phyloP scores from a whole-genome alignment of 345 rosid genomes.

The Sisymbrium irio region DNA sequence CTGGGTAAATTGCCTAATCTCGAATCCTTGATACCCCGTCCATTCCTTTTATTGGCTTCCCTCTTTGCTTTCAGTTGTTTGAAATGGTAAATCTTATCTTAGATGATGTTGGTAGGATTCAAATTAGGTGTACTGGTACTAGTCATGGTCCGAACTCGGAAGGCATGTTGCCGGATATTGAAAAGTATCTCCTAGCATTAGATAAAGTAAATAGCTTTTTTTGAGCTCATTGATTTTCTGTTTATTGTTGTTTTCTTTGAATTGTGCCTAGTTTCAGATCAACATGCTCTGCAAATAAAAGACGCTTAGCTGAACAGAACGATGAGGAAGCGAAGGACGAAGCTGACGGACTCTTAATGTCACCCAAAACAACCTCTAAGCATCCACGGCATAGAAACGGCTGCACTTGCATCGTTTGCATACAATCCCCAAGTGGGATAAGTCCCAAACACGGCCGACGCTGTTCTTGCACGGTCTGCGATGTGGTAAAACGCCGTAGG shows the following conservation, averaged over 20 bases:
- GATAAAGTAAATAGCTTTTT: conserved; percentile 1
- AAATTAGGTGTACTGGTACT: conserved; percentile 3
- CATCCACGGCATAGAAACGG: conserved; percentile 93
- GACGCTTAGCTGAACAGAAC: conserved; percentile 48
- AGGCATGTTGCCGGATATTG: conserved; percentile 11
- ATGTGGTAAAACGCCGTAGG: conserved; percentile 73
- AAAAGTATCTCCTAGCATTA: conserved; percentile 7
- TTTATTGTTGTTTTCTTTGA: conserved; percentile 8
- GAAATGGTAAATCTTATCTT: conserved; percentile 2
- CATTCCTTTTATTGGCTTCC: neutral
- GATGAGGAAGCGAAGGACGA: conserved; percentile 56
- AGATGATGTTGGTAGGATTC: neutral
- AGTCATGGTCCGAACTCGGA: conserved; percentile 16
- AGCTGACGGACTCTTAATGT: conserved; percentile 62
- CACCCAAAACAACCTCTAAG: conserved; percentile 71
- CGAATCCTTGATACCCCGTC: neutral
- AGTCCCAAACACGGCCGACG: conserved; percentile 81
- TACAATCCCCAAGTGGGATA: conserved; percentile 90
- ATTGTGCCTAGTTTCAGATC: conserved; percentile 45
- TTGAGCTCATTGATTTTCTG: neutral
- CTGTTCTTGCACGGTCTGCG: conserved; percentile 80
- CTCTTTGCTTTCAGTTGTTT: conserved; percentile 11
- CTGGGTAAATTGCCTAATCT: conserved; percentile 57
- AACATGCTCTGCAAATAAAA: conserved; percentile 54
- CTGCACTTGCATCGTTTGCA: conserved; percentile 91